A percentile compares a stretch with the other conserved stretches of the same genome.
phyloP scores from a whole-genome alignment of 2,329 filamentous ascomycete species.

The Mariannaea sp. region DNA sequence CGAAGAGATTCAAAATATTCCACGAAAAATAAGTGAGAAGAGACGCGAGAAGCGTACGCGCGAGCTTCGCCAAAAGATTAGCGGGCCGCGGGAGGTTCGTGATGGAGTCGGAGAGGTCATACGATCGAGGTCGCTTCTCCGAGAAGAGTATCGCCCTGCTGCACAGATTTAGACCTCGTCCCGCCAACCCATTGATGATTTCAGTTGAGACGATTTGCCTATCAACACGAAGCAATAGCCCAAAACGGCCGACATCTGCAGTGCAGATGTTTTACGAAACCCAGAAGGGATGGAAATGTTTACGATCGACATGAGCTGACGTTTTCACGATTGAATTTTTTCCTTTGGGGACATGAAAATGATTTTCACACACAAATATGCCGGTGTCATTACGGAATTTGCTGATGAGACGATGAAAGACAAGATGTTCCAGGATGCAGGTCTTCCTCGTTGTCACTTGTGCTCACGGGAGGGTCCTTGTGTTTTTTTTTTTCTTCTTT shows the following conservation, averaged over 20 bases:
- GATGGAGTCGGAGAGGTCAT: constrained; percentile 64
- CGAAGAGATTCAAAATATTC: constrained; percentile 58
- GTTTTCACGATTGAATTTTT: constrained; percentile 32
- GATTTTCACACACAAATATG: constrained; percentile 12
- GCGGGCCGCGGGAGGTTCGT: constrained; percentile 60
- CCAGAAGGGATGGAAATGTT: constrained; percentile 25
- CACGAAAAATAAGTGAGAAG: constrained; percentile 61
- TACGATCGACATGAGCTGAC: constrained; percentile 36
- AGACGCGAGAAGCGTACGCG: constrained; percentile 62
- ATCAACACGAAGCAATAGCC: neutral
- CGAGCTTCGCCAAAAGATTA: constrained; percentile 64
- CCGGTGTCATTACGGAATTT: constrained; percentile 23
- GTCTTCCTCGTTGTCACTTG: constrained; percentile 24
- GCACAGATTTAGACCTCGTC: constrained; percentile 7
- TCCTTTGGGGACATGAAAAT: constrained; percentile 4
- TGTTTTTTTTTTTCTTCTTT: too few species aligned
- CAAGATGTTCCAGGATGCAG: constrained; percentile 24
- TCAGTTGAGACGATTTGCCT: neutral
- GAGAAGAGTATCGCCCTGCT: constrained; percentile 24
- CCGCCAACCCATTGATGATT: constrained; percentile 9
- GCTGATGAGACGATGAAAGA: constrained; percentile 9
- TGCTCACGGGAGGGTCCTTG: constrained; percentile 3
- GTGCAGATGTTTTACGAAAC: constrained; percentile 14
- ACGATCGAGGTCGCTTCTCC: constrained; percentile 43
- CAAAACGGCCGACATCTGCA: neutral